Conservation (phyloP, 2,329 filamentous ascomycete species). For the Blastomyces gilchristii region DNA sequence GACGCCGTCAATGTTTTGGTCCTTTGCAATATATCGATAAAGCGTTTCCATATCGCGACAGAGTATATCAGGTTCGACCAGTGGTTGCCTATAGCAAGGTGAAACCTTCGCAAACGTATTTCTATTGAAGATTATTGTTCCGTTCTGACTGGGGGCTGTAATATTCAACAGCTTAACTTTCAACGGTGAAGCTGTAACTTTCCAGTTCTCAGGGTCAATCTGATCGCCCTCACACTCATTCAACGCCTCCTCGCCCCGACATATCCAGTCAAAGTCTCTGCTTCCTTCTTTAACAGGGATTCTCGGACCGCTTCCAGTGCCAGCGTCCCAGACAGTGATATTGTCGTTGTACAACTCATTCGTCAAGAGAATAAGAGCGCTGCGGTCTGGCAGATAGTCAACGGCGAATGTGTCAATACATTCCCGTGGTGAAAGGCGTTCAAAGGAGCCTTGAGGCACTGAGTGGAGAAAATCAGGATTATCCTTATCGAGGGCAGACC, state of each 20-base stretch:
- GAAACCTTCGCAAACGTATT: neutral
- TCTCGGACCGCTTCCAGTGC: neutral
- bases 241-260: neutral
- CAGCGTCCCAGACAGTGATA: neutral
- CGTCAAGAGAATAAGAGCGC: neutral
- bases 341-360: neutral
- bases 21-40: neutral
- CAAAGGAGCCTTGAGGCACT: neutral
- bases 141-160: neutral
- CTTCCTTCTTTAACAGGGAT: neutral
- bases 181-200: neutral
- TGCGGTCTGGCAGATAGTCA: neutral
- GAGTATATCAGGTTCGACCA: neutral
- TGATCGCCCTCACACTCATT: neutral
- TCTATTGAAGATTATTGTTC: neutral
- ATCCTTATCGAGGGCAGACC: neutral
- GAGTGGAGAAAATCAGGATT: neutral
- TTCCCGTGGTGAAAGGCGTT: neutral
- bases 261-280: neutral
- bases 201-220: conserved; percentile 4
- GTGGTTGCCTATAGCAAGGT: neutral
- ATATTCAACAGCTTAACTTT: neutral
- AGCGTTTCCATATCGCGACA: conserved; percentile 1
- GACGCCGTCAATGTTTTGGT: neutral
- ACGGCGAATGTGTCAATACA: conserved; percentile 2